These are phyloP conservation scores for Fusarium sp. DNA, from an alignment of 2,329 filamentous ascomycete species.

Conservation along the genomic window DNA sequence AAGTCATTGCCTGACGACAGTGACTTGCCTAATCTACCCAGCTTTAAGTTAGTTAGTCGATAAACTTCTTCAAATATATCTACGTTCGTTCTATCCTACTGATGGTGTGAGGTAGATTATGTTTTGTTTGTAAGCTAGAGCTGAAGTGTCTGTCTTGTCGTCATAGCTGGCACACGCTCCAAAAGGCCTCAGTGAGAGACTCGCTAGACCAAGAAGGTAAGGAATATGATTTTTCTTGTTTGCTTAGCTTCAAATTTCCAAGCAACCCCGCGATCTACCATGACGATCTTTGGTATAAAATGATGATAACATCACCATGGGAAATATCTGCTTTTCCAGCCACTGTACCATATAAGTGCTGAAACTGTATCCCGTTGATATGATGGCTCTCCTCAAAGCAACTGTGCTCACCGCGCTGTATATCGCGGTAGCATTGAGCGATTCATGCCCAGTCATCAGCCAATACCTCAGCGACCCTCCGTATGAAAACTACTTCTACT, in stretches of 20 bases:
- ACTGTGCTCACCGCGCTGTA: neutral
- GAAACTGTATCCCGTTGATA: neutral
- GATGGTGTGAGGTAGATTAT: too few relatives aligned
- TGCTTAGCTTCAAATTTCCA: neutral
- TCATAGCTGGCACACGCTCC: slow-evolving; percentile 8
- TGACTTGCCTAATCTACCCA: too few relatives aligned
- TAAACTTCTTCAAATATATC: too few relatives aligned
- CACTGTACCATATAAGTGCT: neutral
- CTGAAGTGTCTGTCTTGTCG: neutral
- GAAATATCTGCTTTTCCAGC: too few relatives aligned
- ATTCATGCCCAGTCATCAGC: slow-evolving; percentile 1
- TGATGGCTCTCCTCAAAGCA: neutral
- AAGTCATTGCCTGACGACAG: slow-evolving; percentile 6
- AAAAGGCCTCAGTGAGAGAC: neutral
- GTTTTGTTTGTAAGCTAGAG: neutral
- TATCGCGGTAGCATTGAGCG: neutral
- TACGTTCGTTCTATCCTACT: too few relatives aligned
- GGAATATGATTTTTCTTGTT: slow-evolving; percentile 8
- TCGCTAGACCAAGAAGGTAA: neutral
- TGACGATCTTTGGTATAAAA: slow-evolving; percentile 14
- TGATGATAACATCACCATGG: neutral
- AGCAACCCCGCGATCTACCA: slow-evolving; percentile 13
- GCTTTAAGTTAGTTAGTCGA: too few relatives aligned
- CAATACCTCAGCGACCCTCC: slow-evolving; percentile 63
- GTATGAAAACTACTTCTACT: slow-evolving; percentile 74